Evolutionary conservation across 345 rosid genomes (phyloP), one percentile per base, ranked within the genome.

Genomic region (Psidium guajava): DNA sequence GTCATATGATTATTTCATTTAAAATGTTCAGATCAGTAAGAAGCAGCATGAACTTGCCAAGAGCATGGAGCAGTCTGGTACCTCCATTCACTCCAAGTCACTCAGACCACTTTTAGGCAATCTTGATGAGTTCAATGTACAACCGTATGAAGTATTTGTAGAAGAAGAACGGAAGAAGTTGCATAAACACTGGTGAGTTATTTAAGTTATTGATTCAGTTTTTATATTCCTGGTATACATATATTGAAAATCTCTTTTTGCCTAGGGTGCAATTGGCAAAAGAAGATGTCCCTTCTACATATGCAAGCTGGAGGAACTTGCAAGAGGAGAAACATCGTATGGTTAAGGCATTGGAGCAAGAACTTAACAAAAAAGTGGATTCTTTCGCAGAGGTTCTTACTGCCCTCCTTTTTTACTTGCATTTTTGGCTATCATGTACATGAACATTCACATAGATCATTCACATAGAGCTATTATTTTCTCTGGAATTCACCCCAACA

Each of bases 41-140:
- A 95, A 92, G 91, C 99, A 96, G 89, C 96, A 92, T 88, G 91
- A 93, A 88, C 92, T 94, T 90, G 95, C 96, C 82, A 96, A 94
- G 93, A 91, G 89, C 87, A 93, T 96, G 98, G 95, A 96, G 89
- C 93, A 92, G 85, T 91, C 98, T 89, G 98, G 99, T 84, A 90
- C 93, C 89, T 91, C 93, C 90, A 93, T 96, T 86, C 95, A 93
- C 85, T 93, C 93, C 27, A 90, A 89, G 91, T 93, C 94, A 85
- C 94, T 96, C 74, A 92, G 91, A 87, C 89, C 91, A 88, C 91
- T 96, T 73, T 88, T 96, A 83, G 99, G 99, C 83, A 89, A 92
- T 91, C 89, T 93, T 86, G 89, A 91, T 88, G 87, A 84, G 77
- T 91, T 94, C 91, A 92, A 90, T 82, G 95, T 96, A 82, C 97